Conservation (phyloP, 1,139 yeast genomes). For the Geotrichum restrictum region DNA sequence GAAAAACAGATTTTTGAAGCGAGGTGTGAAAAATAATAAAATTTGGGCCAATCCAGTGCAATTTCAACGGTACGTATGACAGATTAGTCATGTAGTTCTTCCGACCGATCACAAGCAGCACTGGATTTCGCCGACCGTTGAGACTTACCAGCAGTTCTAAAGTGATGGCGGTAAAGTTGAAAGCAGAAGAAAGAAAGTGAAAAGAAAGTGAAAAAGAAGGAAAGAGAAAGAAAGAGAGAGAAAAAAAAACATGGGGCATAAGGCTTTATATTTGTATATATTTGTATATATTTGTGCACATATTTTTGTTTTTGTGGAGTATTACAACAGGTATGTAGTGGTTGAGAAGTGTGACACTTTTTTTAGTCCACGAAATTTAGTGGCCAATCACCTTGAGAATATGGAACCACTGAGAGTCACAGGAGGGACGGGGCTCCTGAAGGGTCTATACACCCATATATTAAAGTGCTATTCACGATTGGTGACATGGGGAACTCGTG, state of each 20-base stretch:
- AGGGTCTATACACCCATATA: too few relatives aligned
- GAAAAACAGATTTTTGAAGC: neutral
- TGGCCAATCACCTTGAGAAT: too few relatives aligned
- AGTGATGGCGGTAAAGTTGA: neutral
- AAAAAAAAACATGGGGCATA: neutral
- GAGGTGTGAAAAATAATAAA: conserved; percentile 1
- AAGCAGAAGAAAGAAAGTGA: neutral
- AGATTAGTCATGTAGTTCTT: conserved; percentile 7
- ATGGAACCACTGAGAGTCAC: too few relatives aligned
- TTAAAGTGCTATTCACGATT: too few relatives aligned
- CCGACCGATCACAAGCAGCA: neutral
- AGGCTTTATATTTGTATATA: neutral
- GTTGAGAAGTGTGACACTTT: neutral
- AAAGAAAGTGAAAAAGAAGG: neutral
- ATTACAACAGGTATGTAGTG: neutral
- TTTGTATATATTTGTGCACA: too few relatives aligned
- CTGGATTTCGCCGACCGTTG: too few relatives aligned
- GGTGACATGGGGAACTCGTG: too few relatives aligned
- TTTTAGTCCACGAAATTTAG: too few relatives aligned
- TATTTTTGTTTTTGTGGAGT: neutral
- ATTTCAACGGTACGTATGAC: neutral
- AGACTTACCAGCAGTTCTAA: neutral
- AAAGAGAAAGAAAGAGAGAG: conserved; percentile 1
- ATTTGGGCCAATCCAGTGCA: conserved; percentile 2
- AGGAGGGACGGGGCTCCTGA: too few relatives aligned